Evolutionary conservation across 164 flowering plant species (phyloP), one percentile per base, ranked within the genome.

Genomic region (Paratinospora sagittata): DNA sequence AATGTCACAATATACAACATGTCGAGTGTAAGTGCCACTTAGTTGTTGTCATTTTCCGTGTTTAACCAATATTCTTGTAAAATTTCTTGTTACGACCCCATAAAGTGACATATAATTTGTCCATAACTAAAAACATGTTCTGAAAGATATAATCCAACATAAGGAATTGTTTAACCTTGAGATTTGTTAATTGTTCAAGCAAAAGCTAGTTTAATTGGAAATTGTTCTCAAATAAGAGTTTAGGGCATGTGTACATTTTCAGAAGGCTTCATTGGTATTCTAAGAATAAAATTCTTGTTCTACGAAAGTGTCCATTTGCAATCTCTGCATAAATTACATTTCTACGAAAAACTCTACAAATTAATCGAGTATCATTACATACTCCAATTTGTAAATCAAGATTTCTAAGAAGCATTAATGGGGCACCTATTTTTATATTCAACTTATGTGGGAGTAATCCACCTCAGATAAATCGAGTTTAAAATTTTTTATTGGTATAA

Each of bases 401-500:
- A 27, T 47, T 67, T 49, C 70, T 45, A 13, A 67, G 60, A 26
- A 67, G 21, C 23, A 67, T 23, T 3, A 67, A 27, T 43, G 70
- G 58, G 6, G n/a, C 30, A 1, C 70, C 58, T 1, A 67, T 13
- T 27, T 67, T 67, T 2, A 67, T 0, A 3, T 8, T 67, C 3
- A 69, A 57, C 27, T 16, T 67, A 26, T 30, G 47, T 27, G 72
- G 45, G 57, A 43, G 64, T 33, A 69, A 58, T 17, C 64, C 41
- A 19, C 23, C 11, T 2, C 43, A 39, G n/a, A 27, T 9, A 30
- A 30, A 69, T 55, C 13, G 72, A 33, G 19, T 55, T 19, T 4
- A 45, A 63, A 13, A 55, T 30, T 9, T 61, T 7, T 63, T 37
- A 12, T 37, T 27, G 63, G 21, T 41, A 41, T 43, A 67, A 39